A percentile compares a stretch with the other conserved stretches of the same genome.
Evolutionary conservation across 805 yeast species (phyloP).

Genomic region (Yarrowia yakushimensis): DNA sequence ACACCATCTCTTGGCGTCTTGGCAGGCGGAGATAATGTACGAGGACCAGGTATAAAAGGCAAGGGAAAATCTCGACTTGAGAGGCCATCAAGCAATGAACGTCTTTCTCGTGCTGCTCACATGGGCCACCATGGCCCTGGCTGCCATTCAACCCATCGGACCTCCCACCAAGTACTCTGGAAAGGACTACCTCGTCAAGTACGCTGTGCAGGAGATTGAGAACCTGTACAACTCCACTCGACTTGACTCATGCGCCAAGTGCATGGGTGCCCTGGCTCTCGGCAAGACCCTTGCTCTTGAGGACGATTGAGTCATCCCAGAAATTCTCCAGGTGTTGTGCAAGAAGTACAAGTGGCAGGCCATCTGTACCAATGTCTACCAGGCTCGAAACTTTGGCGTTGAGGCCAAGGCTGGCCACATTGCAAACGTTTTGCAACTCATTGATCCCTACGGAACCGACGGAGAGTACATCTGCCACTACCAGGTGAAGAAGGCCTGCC

Average conservation of each 20-base stretch:
- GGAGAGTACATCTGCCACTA: constrained; percentile 62
- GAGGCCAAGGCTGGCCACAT: constrained; percentile 37
- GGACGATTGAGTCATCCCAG: constrained; percentile 15
- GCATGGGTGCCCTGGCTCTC: constrained; percentile 9
- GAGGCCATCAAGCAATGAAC: background rate
- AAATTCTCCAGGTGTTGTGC: constrained; percentile 8
- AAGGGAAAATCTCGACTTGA: background rate
- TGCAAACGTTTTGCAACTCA: constrained; percentile 48
- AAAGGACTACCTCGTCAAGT: constrained; percentile 11
- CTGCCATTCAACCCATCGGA: constrained; percentile 4
- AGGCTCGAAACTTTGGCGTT: constrained; percentile 12
- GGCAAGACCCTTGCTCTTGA: constrained; percentile 12
- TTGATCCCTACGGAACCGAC: constrained; percentile 53
- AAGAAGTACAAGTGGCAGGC: constrained; percentile 20
- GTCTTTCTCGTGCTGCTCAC: background rate
- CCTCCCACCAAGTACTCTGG: constrained; percentile 6
- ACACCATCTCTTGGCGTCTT: constrained; percentile 17
- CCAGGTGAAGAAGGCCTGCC: constrained; percentile 48
- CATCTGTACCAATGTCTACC: constrained; percentile 10
- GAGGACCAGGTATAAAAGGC: background rate
- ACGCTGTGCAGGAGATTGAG: constrained; percentile 19
- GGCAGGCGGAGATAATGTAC: background rate
- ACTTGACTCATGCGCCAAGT: constrained; percentile 13
- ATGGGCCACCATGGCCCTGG: constrained; percentile 15
- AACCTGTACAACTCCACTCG: constrained; percentile 22